These are phyloP conservation scores for Naumovozyma baii DNA, from an alignment of 805 yeast species.

Conservation along the genomic window DNA sequence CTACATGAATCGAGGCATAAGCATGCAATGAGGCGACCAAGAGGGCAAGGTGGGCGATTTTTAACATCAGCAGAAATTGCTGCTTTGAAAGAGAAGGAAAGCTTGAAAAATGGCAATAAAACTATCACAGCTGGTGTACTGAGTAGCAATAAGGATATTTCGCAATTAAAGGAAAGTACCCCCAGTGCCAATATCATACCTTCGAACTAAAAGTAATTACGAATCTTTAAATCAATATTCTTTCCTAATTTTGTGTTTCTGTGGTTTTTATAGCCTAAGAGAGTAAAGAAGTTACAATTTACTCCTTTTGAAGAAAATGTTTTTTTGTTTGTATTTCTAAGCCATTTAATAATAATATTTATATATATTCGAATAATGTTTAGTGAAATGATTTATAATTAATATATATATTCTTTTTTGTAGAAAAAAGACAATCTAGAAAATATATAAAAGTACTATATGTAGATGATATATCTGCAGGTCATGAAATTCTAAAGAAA, in stretches of 20 bases:
- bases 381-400: neutral
- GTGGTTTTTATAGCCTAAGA: neutral
- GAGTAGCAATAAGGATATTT: neutral
- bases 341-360: neutral
- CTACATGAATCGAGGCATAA: conserved; percentile 94
- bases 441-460: no score
- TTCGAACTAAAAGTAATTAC: neutral
- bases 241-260: neutral
- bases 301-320: neutral
- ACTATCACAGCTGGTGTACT: no score
- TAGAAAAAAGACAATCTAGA: no score
- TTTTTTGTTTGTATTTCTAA: neutral
- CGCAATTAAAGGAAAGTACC: neutral
- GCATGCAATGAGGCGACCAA: conserved; percentile 97
- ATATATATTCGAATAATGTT: neutral
- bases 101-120: neutral
- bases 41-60: conserved; percentile 98
- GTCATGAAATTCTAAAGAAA: no score
- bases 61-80: conserved; percentile 83
- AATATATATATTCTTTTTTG: no score
- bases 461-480: no score
- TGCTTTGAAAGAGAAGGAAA: conserved; percentile 34
- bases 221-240: no score
- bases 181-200: neutral
- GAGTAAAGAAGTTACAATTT: neutral